A percentile compares a stretch with the other conserved stretches of the same genome.
phyloP scores from a whole-genome alignment of 208 protist species.

The Herpetomonas tarakana region DNA sequence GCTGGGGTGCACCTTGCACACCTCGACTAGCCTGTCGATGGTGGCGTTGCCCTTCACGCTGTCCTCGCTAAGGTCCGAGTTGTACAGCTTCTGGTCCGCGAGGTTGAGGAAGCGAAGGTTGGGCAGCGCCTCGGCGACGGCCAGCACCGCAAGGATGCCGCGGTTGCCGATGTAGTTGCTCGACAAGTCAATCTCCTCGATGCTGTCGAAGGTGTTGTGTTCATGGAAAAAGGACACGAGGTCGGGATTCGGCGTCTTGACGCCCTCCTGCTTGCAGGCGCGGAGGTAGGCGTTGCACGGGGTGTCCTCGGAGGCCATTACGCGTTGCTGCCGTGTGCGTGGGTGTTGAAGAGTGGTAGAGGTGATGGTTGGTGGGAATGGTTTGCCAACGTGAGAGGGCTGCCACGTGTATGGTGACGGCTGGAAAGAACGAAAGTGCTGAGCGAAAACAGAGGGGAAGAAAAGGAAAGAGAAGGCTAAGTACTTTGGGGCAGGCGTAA shows the following conservation, averaged over 20 bases:
- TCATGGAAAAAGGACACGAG: slow-evolving; percentile 71
- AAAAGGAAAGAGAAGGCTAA: no score
- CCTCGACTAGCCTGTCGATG: slow-evolving; percentile 82
- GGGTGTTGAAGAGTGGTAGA: neutral
- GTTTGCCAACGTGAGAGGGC: no score
- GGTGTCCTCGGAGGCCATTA: slow-evolving; percentile 46
- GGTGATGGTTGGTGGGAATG: no score
- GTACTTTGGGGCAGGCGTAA: no score
- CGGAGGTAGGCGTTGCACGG: slow-evolving; percentile 56
- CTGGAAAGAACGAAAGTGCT: no score
- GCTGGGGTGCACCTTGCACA: slow-evolving; percentile 76
- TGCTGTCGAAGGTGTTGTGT: slow-evolving; percentile 48
- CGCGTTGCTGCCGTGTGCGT: neutral
- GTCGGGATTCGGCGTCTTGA: slow-evolving; percentile 79
- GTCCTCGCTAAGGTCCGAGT: slow-evolving; percentile 87
- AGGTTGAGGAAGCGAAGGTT: slow-evolving; percentile 80
- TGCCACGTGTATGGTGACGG: no score
- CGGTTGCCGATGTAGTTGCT: slow-evolving; percentile 89
- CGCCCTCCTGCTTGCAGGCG: slow-evolving; percentile 72
- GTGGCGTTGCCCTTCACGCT: slow-evolving; percentile 85
- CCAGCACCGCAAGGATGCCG: slow-evolving; percentile 76
- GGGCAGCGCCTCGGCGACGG: slow-evolving; percentile 71
- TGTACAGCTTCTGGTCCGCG: slow-evolving; percentile 88
- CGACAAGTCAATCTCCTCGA: slow-evolving; percentile 84
- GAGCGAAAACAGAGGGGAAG: no score